These are phyloP conservation scores for Lactarius akahatsu DNA, from an alignment of 768 basidiomycete species.

Conservation along the genomic window DNA sequence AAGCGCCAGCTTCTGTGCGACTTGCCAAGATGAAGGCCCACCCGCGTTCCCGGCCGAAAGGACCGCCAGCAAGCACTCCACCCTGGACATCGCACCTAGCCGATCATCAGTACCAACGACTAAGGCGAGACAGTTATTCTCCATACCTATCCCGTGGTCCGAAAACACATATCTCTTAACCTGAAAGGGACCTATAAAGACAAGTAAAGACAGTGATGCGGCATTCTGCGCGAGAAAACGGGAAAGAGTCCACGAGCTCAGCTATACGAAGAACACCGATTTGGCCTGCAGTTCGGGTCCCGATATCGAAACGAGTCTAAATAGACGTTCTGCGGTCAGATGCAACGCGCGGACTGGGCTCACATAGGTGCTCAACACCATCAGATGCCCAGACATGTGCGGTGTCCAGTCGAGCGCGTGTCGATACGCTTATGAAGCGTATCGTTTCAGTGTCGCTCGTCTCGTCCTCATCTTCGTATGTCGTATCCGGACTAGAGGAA, in stretches of 20 bases:
- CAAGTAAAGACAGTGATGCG: slow-evolving; percentile 15
- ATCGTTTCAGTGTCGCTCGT: slow-evolving; percentile 13
- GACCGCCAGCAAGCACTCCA: slow-evolving; percentile 10
- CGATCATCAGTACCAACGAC: not conserved
- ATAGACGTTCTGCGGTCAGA: slow-evolving; percentile 14
- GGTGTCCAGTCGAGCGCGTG: not conserved
- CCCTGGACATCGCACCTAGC: slow-evolving; percentile 14
- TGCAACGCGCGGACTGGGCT: not conserved
- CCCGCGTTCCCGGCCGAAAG: slow-evolving; percentile 21
- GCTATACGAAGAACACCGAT: not conserved
- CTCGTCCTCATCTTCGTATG: slow-evolving; percentile 7
- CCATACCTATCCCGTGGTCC: not conserved
- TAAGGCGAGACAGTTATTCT: not conserved
- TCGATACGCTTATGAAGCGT: not conserved
- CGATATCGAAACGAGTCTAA: not conserved
- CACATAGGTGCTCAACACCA: not conserved
- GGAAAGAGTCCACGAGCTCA: slow-evolving; percentile 24
- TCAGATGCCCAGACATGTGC: not conserved
- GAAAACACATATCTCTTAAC: not conserved
- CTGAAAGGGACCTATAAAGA: slow-evolving; percentile 5
- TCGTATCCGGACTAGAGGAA: not conserved
- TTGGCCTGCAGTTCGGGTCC: not conserved
- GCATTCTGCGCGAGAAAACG: not conserved
- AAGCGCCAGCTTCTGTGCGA: slow-evolving; percentile 1
- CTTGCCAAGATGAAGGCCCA: slow-evolving; percentile 3